A percentile compares a stretch with the other conserved stretches of the same genome.
phyloP scores from a whole-genome alignment of 192 early-diverging fungal species.

The Martensiomyces pterosporus region DNA sequence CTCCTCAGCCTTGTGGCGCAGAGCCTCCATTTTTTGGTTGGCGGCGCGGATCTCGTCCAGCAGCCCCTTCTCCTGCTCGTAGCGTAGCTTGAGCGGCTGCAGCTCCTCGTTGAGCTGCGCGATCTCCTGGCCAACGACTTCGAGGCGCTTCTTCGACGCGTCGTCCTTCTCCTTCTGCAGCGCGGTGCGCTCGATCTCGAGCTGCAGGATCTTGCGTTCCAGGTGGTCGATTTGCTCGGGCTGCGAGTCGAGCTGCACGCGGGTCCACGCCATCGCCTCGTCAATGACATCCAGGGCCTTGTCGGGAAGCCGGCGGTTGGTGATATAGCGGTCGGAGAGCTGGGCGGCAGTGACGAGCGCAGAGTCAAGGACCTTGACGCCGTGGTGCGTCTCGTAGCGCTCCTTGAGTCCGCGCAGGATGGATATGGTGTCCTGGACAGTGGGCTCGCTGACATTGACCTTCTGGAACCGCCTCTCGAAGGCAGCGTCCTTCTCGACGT shows the following conservation, averaged over 20 bases:
- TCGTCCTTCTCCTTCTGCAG: conserved; percentile 90
- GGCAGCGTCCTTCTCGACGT: conserved; percentile 83
- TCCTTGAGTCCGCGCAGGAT: conserved; percentile 78
- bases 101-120: conserved; percentile 78
- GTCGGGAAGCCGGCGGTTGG: conserved; percentile 73
- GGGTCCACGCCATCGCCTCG: conserved; percentile 92
- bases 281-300: conserved; percentile 86
- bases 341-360: conserved; percentile 72
- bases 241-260: conserved; percentile 94
- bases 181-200: conserved; percentile 94
- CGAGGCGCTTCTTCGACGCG: conserved; percentile 71
- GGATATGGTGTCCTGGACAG: conserved; percentile 69
- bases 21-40: conserved; percentile 82
- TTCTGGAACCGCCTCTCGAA: conserved; percentile 80
- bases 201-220: conserved; percentile 87
- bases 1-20: conserved; percentile 80
- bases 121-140: conserved; percentile 80
- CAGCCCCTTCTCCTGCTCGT: conserved; percentile 79
- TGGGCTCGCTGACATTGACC: conserved; percentile 69
- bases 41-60: conserved; percentile 84
- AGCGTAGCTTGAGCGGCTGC: conserved; percentile 80
- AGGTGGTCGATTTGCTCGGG: conserved; percentile 95
- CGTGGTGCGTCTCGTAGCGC: conserved; percentile 74
- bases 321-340: conserved; percentile 73
- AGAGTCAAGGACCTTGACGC: conserved; percentile 64